Base-by-base conservation (phyloP, 352 stramenopile species). In the Globisporangium cederbergense region DNA sequence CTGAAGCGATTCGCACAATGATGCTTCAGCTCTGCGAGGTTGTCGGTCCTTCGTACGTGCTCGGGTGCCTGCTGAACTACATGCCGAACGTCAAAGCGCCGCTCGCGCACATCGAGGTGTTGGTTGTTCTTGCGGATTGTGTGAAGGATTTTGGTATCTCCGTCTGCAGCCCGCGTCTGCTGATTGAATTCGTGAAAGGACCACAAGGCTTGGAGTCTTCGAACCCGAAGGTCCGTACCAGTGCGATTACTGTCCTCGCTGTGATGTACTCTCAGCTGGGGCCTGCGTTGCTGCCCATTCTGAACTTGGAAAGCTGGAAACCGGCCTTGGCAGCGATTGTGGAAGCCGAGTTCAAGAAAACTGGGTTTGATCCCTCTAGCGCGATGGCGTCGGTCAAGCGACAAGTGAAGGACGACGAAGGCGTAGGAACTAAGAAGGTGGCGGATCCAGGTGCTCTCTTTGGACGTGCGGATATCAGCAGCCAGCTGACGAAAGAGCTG, bases 201-300 rank as follows among this genome's bases (percentile, higher is more conserved):
- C 53, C 66, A 10, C 75, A 86, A 36, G 88, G 84, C 5, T 68
- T 95, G 32, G 88, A 96, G 46, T 89, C 81, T 4, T 86, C 83
- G 16, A 95, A 95, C 47, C 77, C 83, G 22, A 95, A 93, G 65
- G 80, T 90, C 62, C 83, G 86, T 38, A 81, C 72, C 36, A 70
- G 75, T 20, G 84, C 88, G 6, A 95, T 86, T 22, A 66, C 75
- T 2, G 43, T 96, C 8, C 72, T 95, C 28, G 81, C 81, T 50
- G 74, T 71, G 1, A 93, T 96, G 88, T 96, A 96, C 67, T 81
- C 80, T 13, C 88, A 96, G 65, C 74, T 96, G 9, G 88, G 88
- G 6, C 86, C 87, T 53, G 80, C 84, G 13, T 64, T 96, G 34
- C 65, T 93, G 14, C 83, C 88, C 4, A 92, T 96, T 60, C 60